Conservation (phyloP, 1,139 yeast species). For the Suhomyces ambrosiae region DNA sequence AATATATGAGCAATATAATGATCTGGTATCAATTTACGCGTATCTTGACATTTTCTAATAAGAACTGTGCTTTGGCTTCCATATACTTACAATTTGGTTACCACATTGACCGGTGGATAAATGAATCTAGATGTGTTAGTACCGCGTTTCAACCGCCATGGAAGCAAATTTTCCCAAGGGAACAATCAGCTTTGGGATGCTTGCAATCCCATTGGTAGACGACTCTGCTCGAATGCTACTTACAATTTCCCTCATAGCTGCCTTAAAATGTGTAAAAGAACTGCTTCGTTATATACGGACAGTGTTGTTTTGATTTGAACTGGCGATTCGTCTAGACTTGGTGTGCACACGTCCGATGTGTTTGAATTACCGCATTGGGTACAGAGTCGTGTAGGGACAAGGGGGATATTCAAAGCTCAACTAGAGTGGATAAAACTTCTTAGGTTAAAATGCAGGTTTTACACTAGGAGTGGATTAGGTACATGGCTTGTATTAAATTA, state of each 20-base stretch:
- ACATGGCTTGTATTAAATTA: no score
- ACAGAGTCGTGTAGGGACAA: conserved; percentile 1
- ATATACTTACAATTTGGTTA: conserved; percentile 82
- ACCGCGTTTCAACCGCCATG: conserved; percentile 11
- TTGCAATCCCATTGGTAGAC: neutral
- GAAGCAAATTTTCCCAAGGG: no score
- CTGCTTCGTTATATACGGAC: conserved; percentile 11
- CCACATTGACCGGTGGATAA: conserved; percentile 99
- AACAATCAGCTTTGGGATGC: no score
- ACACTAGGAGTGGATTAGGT: no score
- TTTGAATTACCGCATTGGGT: conserved; percentile 11
- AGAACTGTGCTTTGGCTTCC: no score
- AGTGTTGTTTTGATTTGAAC: conserved; percentile 14
- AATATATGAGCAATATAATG: no score
- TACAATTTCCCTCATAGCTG: conserved; percentile 62
- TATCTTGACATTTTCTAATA: neutral
- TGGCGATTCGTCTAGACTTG: conserved; percentile 14
- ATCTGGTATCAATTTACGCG: conserved; percentile 1
- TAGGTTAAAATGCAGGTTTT: no score
- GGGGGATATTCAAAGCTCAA: neutral
- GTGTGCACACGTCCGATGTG: conserved; percentile 11
- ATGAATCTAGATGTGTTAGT: conserved; percentile 65
- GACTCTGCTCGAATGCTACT: conserved; percentile 22
- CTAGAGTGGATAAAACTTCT: no score
- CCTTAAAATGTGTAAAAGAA: conserved; percentile 11